Evolutionary conservation across 306 rosid genomes (phyloP).

Genomic region (Leucaena leucocephala): DNA sequence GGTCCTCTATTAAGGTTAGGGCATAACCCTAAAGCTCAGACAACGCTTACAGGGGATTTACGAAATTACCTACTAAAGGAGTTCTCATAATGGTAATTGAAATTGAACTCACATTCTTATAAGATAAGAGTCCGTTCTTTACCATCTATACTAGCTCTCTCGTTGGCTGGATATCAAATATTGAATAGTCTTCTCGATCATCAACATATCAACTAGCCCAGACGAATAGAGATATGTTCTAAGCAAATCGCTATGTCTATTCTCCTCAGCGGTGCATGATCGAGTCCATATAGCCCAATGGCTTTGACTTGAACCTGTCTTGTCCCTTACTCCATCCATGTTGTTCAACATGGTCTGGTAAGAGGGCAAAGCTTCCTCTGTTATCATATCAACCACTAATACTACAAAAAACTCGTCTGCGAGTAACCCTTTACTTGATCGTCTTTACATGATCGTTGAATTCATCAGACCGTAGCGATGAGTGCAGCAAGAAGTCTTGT

Average conservation of each 20-base stretch:
- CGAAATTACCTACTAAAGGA: too few species aligned
- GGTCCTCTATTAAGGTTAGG: too few species aligned
- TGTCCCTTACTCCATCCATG: slow-evolving; percentile 69
- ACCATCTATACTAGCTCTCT: too few species aligned
- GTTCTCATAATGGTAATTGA: too few species aligned
- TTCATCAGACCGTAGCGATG: not conserved
- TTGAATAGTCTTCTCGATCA: slow-evolving; percentile 71
- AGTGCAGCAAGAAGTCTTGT: too few species aligned
- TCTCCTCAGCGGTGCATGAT: slow-evolving; percentile 84
- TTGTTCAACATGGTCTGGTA: slow-evolving; percentile 77
- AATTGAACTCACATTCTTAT: too few species aligned
- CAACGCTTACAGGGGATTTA: too few species aligned
- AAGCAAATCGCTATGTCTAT: slow-evolving; percentile 85
- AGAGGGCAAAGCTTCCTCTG: slow-evolving; percentile 88
- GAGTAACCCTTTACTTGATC: slow-evolving; percentile 23
- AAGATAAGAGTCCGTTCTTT: too few species aligned
- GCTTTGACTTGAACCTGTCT: slow-evolving; percentile 59
- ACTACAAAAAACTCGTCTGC: slow-evolving; percentile 83
- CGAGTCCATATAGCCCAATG: slow-evolving; percentile 87
- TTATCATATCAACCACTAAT: slow-evolving; percentile 75
- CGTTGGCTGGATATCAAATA: too few species aligned
- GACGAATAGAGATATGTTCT: slow-evolving; percentile 63
- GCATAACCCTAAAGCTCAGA: too few species aligned
- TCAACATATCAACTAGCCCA: slow-evolving; percentile 84
- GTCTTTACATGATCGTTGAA: slow-evolving; percentile 57